Evolutionary conservation across 2,329 filamentous ascomycete genomes (phyloP).

Genomic region (Diaporthe amygdali): DNA sequence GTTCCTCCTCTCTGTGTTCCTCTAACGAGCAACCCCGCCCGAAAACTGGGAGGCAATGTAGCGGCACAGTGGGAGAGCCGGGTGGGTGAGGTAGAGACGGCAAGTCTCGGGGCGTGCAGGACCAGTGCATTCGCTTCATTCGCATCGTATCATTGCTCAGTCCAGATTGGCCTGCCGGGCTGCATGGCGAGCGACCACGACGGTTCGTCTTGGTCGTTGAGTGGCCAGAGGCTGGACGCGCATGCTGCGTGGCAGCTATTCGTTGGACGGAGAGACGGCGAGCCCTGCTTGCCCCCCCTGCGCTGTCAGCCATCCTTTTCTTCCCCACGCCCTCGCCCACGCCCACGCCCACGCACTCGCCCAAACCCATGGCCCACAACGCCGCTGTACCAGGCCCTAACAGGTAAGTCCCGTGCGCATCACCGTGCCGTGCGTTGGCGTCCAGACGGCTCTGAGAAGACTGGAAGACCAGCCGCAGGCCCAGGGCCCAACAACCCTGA

Average conservation of each 20-base stretch:
- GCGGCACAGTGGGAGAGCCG: conserved; percentile 18
- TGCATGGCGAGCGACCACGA: not conserved
- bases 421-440: conserved; percentile 23
- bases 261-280: conserved; percentile 17
- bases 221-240: conserved; percentile 5
- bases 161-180: conserved; percentile 5
- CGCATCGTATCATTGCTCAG: conserved; percentile 5
- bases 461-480: not conserved
- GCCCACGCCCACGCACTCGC: not conserved
- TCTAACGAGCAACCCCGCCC: not conserved
- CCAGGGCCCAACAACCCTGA: conserved; percentile 19
- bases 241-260: conserved; percentile 23
- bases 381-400: not conserved
- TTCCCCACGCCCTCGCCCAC: conserved; percentile 9
- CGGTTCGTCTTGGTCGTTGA: conserved; percentile 9
- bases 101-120: conserved; percentile 9
- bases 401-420: conserved; percentile 11
- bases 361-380: too few species aligned
- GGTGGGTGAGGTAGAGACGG: not conserved
- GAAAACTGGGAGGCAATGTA: not conserved
- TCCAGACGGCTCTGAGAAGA: not conserved
- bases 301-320: conserved; percentile 18
- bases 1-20: too few species aligned
- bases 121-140: not conserved
- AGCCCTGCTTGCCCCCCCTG: not conserved